Conservation (phyloP, 148 eudicot genomes). For the Camellia sinensis region DNA sequence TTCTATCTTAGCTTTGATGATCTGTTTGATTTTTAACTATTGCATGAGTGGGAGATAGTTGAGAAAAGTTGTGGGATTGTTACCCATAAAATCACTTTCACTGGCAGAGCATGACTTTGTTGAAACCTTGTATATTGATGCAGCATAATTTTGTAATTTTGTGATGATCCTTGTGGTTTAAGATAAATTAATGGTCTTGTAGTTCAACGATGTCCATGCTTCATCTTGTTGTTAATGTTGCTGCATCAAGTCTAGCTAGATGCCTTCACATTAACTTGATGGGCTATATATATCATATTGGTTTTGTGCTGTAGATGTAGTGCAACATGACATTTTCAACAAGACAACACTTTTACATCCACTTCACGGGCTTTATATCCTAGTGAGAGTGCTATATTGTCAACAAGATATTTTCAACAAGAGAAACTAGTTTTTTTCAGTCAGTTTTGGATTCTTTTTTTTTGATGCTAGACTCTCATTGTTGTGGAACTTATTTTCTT, state of each 20-base stretch:
- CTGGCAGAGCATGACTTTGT: neutral
- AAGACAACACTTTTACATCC: no score
- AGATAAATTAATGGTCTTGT: neutral
- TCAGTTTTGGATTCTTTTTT: no score
- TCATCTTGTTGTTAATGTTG: neutral
- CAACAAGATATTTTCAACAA: no score
- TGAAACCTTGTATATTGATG: neutral
- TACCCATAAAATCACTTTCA: neutral
- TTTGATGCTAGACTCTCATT: no score
- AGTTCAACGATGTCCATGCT: neutral
- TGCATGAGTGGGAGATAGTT: neutral
- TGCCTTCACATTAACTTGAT: no score
- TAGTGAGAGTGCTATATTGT: no score
- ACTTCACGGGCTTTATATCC: no score
- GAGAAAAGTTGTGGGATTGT: neutral
- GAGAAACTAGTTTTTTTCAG: no score
- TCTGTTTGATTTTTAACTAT: neutral
- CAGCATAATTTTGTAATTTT: neutral
- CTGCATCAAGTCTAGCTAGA: neutral
- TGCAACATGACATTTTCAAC: no score
- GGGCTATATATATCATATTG: no score
- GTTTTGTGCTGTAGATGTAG: no score
- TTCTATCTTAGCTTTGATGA: neutral
- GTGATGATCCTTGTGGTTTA: neutral
- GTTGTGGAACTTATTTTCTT: no score